phyloP scores from a whole-genome alignment of 2,329 filamentous ascomycete species.

The Cladosporium sp. region DNA sequence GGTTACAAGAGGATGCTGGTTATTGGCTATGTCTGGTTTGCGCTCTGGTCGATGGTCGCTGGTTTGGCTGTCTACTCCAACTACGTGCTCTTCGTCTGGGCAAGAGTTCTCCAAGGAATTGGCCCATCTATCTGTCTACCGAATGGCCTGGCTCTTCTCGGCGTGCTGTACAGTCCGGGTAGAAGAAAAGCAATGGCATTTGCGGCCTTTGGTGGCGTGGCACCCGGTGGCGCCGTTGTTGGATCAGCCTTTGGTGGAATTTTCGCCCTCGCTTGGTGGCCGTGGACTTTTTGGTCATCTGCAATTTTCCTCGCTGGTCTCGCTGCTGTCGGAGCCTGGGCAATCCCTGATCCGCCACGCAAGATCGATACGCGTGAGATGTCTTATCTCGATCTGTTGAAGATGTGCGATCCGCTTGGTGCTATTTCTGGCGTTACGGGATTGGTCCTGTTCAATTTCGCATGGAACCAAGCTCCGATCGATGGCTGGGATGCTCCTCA shows the following conservation, averaged over 20 bases:
- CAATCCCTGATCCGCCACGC: slow-evolving; percentile 10
- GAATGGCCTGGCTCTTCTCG: slow-evolving; percentile 35
- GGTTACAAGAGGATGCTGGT: slow-evolving; percentile 40
- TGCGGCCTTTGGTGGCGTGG: slow-evolving; percentile 34
- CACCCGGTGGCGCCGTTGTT: slow-evolving; percentile 33
- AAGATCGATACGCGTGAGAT: slow-evolving; percentile 5
- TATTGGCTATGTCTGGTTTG: slow-evolving; percentile 38
- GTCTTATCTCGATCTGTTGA: slow-evolving; percentile 20
- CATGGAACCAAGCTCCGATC: slow-evolving; percentile 30
- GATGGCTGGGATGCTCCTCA: slow-evolving; percentile 28
- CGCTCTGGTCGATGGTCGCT: slow-evolving; percentile 37
- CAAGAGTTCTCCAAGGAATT: slow-evolving; percentile 38
- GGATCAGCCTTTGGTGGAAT: slow-evolving; percentile 31
- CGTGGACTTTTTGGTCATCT: slow-evolving; percentile 29
- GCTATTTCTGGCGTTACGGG: slow-evolving; percentile 26
- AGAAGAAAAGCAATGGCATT: slow-evolving; percentile 37
- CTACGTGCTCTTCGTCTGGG: slow-evolving; percentile 32
- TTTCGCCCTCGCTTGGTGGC: slow-evolving; percentile 34
- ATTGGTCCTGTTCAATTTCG: slow-evolving; percentile 30
- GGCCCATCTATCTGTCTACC: slow-evolving; percentile 34
- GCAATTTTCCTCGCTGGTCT: slow-evolving; percentile 23
- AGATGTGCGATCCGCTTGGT: slow-evolving; percentile 17
- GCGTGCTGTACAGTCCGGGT: slow-evolving; percentile 30
- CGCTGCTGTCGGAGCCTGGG: slow-evolving; percentile 18
- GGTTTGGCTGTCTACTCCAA: slow-evolving; percentile 35